Base-by-base conservation (phyloP, 2,329 filamentous ascomycete genomes). In the Colletotrichum liriopes region DNA sequence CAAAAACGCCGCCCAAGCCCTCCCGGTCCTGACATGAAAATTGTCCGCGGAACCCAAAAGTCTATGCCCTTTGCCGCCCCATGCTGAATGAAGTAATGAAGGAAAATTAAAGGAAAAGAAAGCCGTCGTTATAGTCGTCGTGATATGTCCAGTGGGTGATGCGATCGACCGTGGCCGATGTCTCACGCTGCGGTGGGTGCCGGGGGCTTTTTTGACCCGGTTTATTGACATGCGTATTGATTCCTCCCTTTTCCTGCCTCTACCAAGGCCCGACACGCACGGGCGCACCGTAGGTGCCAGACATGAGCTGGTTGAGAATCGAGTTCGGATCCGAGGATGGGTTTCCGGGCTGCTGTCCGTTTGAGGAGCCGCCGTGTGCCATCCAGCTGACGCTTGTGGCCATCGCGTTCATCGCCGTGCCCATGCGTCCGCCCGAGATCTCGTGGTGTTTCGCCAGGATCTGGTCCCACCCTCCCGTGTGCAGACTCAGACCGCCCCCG, bases 391-490 rank as follows among this genome's bases (percentile, higher is more conserved):
- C 86, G 74, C 91, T 92, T 47, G 87, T 87, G 20, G 90, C 88
- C 82, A 98, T 89, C 78, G 95, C 93, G 65, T 92, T 90, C 73
- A 98, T 91, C 45, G 95, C 96, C 54, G 91, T 89, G 73, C 92
- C 91, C 82, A 99, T 88, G 78, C 93, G 93, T 35, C 94, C 95
- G 52, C 93, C 92, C 6, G 94, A 96, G 75, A 93, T 91, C 75
- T 96, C 91, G 79, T 98, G 96, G 84, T 99, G 96, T 79, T 94
- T 94, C 35, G 91, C 86, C 55, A 99, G 85, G 77, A 91, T 94
- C 81, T 96, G 92, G 78, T 98, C 96, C 96, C 96, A 99, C 71
- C 94, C 94, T 65, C 93, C 95, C 58, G 94, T 94, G 78, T 98
- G 94, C 75, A 99, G 80, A 75, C 94, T 91, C 77, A 98, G 96